phyloP scores from a whole-genome alignment of 495 filamentous ascomycete genomes.

The Xylaria bambusicola region DNA sequence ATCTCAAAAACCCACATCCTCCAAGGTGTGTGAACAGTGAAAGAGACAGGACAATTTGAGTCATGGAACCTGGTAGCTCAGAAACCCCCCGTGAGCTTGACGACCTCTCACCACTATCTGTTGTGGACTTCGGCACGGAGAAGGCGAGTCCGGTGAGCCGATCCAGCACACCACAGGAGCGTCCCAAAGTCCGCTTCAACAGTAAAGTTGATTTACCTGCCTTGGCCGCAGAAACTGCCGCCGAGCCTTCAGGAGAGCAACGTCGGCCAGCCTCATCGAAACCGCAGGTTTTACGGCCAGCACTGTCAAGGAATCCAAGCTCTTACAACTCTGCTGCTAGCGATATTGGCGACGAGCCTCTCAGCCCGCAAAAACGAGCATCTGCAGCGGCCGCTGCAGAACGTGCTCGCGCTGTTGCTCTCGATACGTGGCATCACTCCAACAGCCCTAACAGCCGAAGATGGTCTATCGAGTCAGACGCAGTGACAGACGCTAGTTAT shows the following conservation, averaged over 20 bases:
- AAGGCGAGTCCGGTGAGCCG: not conserved
- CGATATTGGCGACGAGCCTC: constrained; percentile 4
- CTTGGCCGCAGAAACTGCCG: not conserved
- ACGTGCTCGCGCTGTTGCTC: constrained; percentile 5
- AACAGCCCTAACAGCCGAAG: not conserved
- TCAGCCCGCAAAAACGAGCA: not conserved
- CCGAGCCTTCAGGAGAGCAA: not conserved
- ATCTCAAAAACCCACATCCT: no score
- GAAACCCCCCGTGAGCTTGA: constrained; percentile 13
- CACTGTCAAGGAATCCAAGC: constrained; percentile 13
- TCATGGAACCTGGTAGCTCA: not conserved
- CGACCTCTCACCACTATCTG: not conserved
- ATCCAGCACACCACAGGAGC: no score
- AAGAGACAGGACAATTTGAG: no score
- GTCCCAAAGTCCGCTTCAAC: constrained; percentile 15
- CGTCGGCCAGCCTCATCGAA: not conserved
- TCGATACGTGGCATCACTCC: constrained; percentile 7
- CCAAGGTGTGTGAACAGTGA: no score
- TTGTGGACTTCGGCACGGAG: not conserved
- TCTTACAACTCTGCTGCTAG: constrained; percentile 4
- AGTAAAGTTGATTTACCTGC: not conserved
- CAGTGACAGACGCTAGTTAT: constrained; percentile 4
- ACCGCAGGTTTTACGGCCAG: not conserved
- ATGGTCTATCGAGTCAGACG: constrained; percentile 10
- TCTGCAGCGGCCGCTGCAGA: constrained; percentile 6